A percentile compares a stretch with the other conserved stretches of the same genome.
These are phyloP conservation scores for Monascus ruber DNA, from an alignment of 2,329 filamentous ascomycete species.

Conservation along the genomic window DNA sequence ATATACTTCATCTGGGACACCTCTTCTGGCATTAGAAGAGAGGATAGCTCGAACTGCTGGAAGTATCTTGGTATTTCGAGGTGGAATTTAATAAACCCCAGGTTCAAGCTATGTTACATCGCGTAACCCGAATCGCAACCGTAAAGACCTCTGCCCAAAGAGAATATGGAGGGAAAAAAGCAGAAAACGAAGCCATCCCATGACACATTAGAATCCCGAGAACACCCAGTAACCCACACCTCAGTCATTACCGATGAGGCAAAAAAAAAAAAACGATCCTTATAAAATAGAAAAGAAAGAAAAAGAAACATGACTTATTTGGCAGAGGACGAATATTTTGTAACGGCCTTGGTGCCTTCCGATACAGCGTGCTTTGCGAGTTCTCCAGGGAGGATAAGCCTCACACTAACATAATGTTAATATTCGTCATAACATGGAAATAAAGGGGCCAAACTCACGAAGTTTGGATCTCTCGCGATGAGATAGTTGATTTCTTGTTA, in stretches of 20 bases:
- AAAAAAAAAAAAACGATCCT: slow-evolving; percentile 31
- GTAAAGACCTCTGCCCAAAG: slow-evolving; percentile 30
- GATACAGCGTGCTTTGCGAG: slow-evolving; percentile 99
- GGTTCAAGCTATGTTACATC: slow-evolving; percentile 37
- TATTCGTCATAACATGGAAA: not conserved
- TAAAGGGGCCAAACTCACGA: slow-evolving; percentile 44
- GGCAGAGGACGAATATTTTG: slow-evolving; percentile 99
- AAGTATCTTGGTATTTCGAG: too few relatives aligned
- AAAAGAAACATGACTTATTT: slow-evolving; percentile 60
- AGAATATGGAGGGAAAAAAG: slow-evolving; percentile 15
- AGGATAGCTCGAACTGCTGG: too few relatives aligned
- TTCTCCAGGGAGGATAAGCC: slow-evolving; percentile 95
- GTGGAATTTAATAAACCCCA: slow-evolving; percentile 10
- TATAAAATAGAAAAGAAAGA: slow-evolving; percentile 46
- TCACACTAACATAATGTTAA: slow-evolving; percentile 48
- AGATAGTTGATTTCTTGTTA: slow-evolving; percentile 99
- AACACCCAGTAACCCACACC: slow-evolving; percentile 35
- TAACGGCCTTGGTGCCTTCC: slow-evolving; percentile 99
- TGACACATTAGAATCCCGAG: slow-evolving; percentile 37
- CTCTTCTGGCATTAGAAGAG: slow-evolving; percentile 3
- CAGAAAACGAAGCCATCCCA: slow-evolving; percentile 34
- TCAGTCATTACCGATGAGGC: slow-evolving; percentile 32
- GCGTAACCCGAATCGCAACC: slow-evolving; percentile 33
- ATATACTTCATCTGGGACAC: slow-evolving; percentile 6
- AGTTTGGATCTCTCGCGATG: slow-evolving; percentile 97